Evolutionary conservation across 2,329 filamentous ascomycete genomes (phyloP).

Genomic region (Tolypocladium tundrense): DNA sequence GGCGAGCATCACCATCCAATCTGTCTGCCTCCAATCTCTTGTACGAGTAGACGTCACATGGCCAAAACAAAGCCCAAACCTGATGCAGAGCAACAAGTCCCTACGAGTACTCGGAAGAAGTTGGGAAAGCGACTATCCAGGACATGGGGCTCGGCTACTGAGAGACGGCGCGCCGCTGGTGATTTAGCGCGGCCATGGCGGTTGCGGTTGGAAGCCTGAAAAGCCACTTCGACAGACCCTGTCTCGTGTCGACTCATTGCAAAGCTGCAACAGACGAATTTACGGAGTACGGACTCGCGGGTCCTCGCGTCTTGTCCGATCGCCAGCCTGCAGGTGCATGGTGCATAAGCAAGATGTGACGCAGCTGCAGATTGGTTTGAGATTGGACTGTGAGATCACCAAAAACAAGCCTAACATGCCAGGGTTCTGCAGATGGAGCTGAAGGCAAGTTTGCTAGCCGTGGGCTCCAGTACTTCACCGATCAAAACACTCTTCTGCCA

Average conservation of each 20-base stretch:
- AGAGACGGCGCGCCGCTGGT: background rate
- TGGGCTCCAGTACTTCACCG: background rate
- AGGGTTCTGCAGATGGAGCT: background rate
- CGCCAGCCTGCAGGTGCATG: slow-evolving; percentile 4
- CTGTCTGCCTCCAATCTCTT: background rate
- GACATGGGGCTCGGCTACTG: background rate
- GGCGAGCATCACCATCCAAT: background rate
- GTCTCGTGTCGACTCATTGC: background rate
- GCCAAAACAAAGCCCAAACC: background rate
- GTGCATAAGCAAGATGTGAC: slow-evolving; percentile 7
- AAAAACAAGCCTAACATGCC: background rate
- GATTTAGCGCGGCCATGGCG: background rate
- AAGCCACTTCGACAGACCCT: background rate
- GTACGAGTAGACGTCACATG: background rate
- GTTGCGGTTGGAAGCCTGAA: background rate
- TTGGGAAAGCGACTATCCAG: background rate
- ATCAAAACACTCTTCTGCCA: background rate
- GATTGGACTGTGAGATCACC: slow-evolving; percentile 2
- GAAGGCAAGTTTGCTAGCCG: background rate
- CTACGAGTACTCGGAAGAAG: background rate
- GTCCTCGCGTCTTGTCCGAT: background rate
- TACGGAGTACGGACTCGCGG: background rate
- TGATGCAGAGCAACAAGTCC: background rate
- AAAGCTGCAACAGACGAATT: background rate
- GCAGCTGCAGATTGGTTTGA: slow-evolving; percentile 3